Conservation (phyloP, 108 stramenopile genomes). For the Nitzschia sp. region DNA sequence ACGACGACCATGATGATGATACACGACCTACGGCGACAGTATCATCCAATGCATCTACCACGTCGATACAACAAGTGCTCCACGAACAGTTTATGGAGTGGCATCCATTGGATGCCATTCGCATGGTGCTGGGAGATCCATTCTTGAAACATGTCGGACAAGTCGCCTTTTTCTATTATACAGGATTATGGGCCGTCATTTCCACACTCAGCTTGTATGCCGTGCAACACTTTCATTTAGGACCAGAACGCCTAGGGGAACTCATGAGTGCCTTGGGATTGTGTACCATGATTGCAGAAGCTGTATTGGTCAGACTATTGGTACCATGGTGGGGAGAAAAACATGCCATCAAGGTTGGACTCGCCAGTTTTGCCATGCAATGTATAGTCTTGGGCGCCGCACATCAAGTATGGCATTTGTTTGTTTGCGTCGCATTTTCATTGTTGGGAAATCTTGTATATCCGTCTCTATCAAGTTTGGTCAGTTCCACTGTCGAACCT, state of each 20-base stretch:
- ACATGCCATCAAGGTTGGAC: conserved; percentile 74
- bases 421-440: conserved; percentile 80
- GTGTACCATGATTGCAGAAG: conserved; percentile 94
- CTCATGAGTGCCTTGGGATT: conserved; percentile 91
- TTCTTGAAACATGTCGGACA: conserved; percentile 79
- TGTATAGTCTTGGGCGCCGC: conserved; percentile 89
- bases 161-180: conserved; percentile 93
- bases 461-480: conserved; percentile 85
- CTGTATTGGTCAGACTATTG: conserved; percentile 83
- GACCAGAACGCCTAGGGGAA: conserved; percentile 85
- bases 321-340: conserved; percentile 88
- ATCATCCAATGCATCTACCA: background rate
- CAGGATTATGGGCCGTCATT: conserved; percentile 92
- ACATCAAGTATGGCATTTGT: conserved; percentile 74
- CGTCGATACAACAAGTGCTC: background rate
- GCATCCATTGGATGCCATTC: conserved; percentile 70
- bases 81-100: conserved; percentile 26
- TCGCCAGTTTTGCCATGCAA: conserved; percentile 87
- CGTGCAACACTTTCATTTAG: conserved; percentile 78
- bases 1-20: background rate
- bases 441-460: conserved; percentile 93
- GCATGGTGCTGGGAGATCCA: conserved; percentile 61
- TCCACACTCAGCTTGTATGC: conserved; percentile 88
- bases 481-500: conserved; percentile 82
- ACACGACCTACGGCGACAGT: background rate